These are phyloP conservation scores for Lipomyces orientalis DNA, from an alignment of 805 yeast species.

Conservation along the genomic window DNA sequence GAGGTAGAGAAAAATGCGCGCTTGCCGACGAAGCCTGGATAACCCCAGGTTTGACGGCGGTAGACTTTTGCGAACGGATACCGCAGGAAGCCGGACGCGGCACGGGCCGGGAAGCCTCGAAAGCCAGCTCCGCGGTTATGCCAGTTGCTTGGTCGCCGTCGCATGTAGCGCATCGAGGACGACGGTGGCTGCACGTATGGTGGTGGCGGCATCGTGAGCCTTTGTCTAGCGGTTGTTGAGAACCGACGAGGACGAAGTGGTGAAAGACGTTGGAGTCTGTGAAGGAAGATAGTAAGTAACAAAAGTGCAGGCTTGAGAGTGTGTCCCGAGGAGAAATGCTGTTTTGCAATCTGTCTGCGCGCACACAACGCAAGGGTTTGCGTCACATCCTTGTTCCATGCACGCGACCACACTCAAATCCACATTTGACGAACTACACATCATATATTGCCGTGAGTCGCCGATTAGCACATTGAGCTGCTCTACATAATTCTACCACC, in stretches of 20 bases:
- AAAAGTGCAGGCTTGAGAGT: not conserved
- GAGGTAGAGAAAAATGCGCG: slow-evolving; percentile 25
- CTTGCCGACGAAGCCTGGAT: slow-evolving; percentile 28
- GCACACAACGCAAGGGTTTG: not conserved
- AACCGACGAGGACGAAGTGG: slow-evolving; percentile 5
- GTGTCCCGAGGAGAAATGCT: not conserved
- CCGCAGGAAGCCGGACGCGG: slow-evolving; percentile 34
- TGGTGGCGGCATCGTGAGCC: slow-evolving; percentile 35
- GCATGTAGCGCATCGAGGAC: slow-evolving; percentile 33
- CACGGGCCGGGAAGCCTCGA: slow-evolving; percentile 27
- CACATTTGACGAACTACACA: not conserved
- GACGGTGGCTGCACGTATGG: slow-evolving; percentile 38
- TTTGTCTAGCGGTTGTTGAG: not conserved
- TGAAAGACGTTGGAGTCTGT: slow-evolving; percentile 12
- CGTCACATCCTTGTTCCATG: not conserved
- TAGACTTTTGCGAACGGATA: slow-evolving; percentile 31
- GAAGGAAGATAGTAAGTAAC: not conserved
- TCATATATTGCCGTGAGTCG: not conserved
- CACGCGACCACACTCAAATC: not conserved
- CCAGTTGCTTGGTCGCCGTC: slow-evolving; percentile 29
- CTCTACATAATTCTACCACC: not conserved
- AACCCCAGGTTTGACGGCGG: slow-evolving; percentile 33
- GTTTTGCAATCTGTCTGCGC: not conserved
- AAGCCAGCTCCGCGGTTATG: slow-evolving; percentile 26
- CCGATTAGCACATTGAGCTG: not conserved